Conservation (phyloP, 2,329 filamentous ascomycete species). For the Boeremia lycopersici region DNA sequence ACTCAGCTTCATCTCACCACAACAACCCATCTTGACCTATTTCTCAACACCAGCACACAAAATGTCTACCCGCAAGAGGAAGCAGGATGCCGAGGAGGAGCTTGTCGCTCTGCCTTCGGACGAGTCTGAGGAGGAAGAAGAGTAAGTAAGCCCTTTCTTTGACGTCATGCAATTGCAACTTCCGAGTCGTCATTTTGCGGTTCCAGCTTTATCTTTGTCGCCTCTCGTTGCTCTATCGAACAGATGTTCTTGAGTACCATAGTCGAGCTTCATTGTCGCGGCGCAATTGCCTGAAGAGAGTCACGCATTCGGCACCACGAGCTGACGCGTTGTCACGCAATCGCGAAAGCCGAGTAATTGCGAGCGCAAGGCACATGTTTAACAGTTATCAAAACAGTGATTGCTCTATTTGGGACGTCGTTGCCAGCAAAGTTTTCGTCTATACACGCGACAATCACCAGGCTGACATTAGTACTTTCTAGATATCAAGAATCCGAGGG, state of each 20-base stretch:
- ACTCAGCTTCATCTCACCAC: slow-evolving; percentile 24
- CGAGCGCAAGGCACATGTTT: not conserved
- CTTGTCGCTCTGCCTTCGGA: slow-evolving; percentile 52
- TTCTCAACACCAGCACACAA: slow-evolving; percentile 9
- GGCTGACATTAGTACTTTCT: slow-evolving; percentile 24
- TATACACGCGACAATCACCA: slow-evolving; percentile 6
- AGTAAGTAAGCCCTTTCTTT: slow-evolving; percentile 46
- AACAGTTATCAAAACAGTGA: not conserved
- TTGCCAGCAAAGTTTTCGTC: not conserved
- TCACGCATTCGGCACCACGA: not conserved
- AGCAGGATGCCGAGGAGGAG: slow-evolving; percentile 52
- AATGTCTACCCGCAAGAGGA: slow-evolving; percentile 54
- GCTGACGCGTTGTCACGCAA: not conserved
- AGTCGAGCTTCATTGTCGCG: slow-evolving; percentile 6
- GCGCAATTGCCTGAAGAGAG: slow-evolving; percentile 2
- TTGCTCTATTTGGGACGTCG: not conserved
- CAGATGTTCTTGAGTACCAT: slow-evolving; percentile 15
- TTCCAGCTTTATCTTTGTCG: slow-evolving; percentile 29
- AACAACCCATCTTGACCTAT: slow-evolving; percentile 10
- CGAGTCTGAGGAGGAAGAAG: slow-evolving; percentile 53
- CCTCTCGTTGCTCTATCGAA: slow-evolving; percentile 18
- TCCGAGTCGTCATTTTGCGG: slow-evolving; percentile 25
- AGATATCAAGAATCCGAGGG: slow-evolving; percentile 48
- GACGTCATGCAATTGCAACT: slow-evolving; percentile 44
- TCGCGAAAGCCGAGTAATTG: not conserved